Percentiles rank a stretch among this genome's conserved stretches.
These are phyloP conservation scores for Eucalyptus brandiana DNA, from an alignment of 345 rosid genomes.

Conservation along the genomic window DNA sequence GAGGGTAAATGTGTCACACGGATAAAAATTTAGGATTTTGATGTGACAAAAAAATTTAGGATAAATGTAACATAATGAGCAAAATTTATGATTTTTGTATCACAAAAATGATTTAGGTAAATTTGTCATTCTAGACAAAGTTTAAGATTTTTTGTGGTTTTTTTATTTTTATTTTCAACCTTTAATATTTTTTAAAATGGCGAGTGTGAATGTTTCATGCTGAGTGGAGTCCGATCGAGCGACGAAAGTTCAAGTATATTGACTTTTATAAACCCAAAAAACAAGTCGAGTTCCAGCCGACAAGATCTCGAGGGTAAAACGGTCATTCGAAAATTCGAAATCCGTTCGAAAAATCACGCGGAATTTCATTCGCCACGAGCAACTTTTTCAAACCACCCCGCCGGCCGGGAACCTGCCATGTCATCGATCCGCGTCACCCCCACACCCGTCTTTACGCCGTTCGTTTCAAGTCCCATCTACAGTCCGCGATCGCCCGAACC, in stretches of 20 bases:
- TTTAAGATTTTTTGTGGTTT: no score
- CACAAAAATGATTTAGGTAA: no score
- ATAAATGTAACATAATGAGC: no score
- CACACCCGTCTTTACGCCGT: not conserved
- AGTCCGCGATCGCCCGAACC: not conserved
- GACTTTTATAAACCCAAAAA: no score
- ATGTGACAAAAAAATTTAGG: no score
- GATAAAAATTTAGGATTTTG: no score
- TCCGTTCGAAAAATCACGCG: not conserved
- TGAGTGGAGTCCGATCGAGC: not conserved
- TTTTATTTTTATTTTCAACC: not conserved
- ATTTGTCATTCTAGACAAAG: rapidly evolving
- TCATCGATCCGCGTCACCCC: not conserved
- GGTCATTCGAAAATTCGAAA: not conserved
- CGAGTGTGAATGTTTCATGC: not conserved
- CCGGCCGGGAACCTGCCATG: not conserved
- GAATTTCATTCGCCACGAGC: not conserved
- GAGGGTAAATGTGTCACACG: rapidly evolving
- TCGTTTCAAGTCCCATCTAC: not conserved
- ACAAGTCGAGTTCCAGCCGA: not conserved
- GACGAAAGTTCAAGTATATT: no score
- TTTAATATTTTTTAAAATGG: not conserved
- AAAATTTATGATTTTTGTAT: no score
- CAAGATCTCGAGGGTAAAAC: not conserved
- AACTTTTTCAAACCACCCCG: not conserved